Base-by-base conservation (phyloP, 2,329 filamentous ascomycete genomes). In the Acrodontium crateriforme region DNA sequence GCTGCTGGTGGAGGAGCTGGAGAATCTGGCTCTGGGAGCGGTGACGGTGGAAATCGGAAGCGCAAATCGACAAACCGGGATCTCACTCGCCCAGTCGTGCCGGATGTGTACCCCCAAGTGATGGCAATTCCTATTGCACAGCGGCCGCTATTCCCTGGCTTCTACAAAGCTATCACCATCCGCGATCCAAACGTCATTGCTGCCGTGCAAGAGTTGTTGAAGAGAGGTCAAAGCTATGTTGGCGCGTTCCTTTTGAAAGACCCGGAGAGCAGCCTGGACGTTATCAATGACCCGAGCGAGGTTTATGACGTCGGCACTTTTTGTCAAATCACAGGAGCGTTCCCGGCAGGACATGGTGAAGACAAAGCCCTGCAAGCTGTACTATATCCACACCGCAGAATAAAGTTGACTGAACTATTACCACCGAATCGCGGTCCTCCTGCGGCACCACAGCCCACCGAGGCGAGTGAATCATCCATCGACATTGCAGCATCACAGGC, bases 81-180 rank as follows among this genome's bases (percentile, higher is more conserved):
- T 14, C 65, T 95, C 20, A 74, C 83, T 45, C 95, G 95, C 58
- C 80, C 84, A 2, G 72, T 78, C 3, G 78, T 95, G 9, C 89
- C 89, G 9, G 89, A 98, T 36, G 76, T 94, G 23, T 98, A 98
- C 53, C 89, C 89, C 3, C 89, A 95, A 53, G 85, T 98, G 30
- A 82, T 98, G 69, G 87, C 87, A 2, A 92, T 98, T 31, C 89
- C 89, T 6, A 94, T 98, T 46, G 80, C 83, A 16, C 84, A 91
- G 54, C 71, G 89, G 29, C 89, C 89, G 8, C 63, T 98, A 9
- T 98, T 95, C 57, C 89, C 89, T 1, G 89, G 89, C 2, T 98
- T 95, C 58, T 98, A 98, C 63, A 98, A 98, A 59, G 87, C 89
- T 7, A 89, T 98, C 42, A 98, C 87, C 3, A 92, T 98, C 42